These are phyloP conservation scores for Curvularia sp. DNA, from an alignment of 2,329 filamentous ascomycete genomes.

Conservation along the genomic window DNA sequence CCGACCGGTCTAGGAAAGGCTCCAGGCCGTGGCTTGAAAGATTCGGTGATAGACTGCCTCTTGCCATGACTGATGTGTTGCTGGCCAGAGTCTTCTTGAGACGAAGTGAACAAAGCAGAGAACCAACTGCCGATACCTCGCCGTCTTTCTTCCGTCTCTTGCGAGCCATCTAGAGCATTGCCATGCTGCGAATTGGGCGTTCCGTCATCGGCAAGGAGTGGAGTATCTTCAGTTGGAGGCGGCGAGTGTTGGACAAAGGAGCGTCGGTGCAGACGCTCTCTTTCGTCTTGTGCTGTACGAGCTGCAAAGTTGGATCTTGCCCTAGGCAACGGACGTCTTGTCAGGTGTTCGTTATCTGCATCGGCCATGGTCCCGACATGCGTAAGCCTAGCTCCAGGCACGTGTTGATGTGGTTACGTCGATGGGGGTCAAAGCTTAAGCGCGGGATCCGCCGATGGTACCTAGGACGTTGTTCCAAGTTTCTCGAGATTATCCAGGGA, in stretches of 20 bases:
- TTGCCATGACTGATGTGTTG: slow-evolving; percentile 24
- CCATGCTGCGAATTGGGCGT: slow-evolving; percentile 29
- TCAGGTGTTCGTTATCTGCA: slow-evolving; percentile 27
- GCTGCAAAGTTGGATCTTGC: slow-evolving; percentile 54
- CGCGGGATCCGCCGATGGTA: slow-evolving; percentile 14
- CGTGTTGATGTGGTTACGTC: slow-evolving; percentile 22
- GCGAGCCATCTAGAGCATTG: not conserved
- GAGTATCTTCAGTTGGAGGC: slow-evolving; percentile 43
- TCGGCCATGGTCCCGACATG: slow-evolving; percentile 37
- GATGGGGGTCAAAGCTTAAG: slow-evolving; percentile 10
- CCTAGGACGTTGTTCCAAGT: not conserved
- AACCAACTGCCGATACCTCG: slow-evolving; percentile 36
- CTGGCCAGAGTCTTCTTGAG: slow-evolving; percentile 18
- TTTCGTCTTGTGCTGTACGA: slow-evolving; percentile 54
- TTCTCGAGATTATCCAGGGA: not conserved
- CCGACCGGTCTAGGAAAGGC: slow-evolving; percentile 51
- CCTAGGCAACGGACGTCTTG: slow-evolving; percentile 41
- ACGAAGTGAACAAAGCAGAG: slow-evolving; percentile 27
- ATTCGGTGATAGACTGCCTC: slow-evolving; percentile 33
- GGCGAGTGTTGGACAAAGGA: slow-evolving; percentile 40
- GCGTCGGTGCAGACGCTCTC: slow-evolving; percentile 54
- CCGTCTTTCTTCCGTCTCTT: slow-evolving; percentile 12
- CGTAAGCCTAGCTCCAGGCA: slow-evolving; percentile 25
- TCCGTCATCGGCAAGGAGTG: slow-evolving; percentile 31
- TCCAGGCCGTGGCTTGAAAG: slow-evolving; percentile 44